Base-by-base conservation (phyloP, 1,284 basidiomycete species). In the Apiotrichum veenhuisii region DNA sequence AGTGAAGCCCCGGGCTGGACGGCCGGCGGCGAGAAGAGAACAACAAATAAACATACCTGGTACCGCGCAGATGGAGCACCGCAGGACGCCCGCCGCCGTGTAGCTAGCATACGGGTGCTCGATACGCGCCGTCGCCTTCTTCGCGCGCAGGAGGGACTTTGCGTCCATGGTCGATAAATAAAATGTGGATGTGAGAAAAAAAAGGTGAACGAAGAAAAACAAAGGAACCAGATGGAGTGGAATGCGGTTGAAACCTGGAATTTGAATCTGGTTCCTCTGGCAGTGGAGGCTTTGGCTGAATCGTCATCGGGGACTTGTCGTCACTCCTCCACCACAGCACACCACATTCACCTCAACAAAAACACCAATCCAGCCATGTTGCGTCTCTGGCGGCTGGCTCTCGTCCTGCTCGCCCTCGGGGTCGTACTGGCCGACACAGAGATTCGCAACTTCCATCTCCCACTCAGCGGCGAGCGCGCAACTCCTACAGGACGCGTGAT, bases 151-250 rank as follows among this genome's bases (percentile, higher is more conserved):
- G 10, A 78, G 68, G 18, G 76, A 71, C 61, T 68, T 64, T 1
- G 76, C 77, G 70, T 78, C 77, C 70, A 75, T 74, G 22, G 18
- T 23, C n/a, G n/a, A n/a, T n/a, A n/a, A n/a, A n/a, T n/a, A n/a
- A n/a, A 36, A 44, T 42, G 33, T 26, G 18, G 50, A 41, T 34
- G 34, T 37, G 44, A 12, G 33, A 15, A 42, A 12, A 47, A 8
- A n/a, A 7, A n/a, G 34, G 34, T 15, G 14, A 8, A 22, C 17
- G 26, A 30, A 17, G 17, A 50, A n/a, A 23, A 42, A 22, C 18
- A 42, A 50, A 42, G 22, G 14, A n/a, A 23, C n/a, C n/a, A 17
- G 14, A 26, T 10, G 12, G 20, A 30, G 5, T 12, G 30, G 12
- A 30, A 5, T 12, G 30, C 30, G 30, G 30, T 7, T 30, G 30